These are phyloP conservation scores for Sugiyamaella japonica DNA, from an alignment of 1,139 yeast species.

Conservation along the genomic window DNA sequence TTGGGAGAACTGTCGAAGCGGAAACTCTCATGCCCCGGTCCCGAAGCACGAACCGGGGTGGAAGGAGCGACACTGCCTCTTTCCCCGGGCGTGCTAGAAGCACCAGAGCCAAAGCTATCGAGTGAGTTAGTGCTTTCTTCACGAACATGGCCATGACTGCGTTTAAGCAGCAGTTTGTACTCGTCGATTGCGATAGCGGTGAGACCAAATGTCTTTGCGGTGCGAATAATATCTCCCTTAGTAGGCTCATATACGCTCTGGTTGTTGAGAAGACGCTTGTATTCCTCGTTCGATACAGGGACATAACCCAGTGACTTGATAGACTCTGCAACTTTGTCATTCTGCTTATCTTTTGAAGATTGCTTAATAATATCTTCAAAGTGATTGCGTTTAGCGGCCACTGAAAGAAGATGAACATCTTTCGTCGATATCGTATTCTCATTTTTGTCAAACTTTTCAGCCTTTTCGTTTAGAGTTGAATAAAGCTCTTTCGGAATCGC, in stretches of 20 bases:
- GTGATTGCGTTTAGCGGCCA: conserved; percentile 40
- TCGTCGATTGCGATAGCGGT: conserved; percentile 43
- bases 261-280: conserved; percentile 39
- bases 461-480: conserved; percentile 31
- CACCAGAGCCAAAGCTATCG: conserved; percentile 10
- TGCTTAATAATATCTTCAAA: conserved; percentile 39
- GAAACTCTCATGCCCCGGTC: neutral
- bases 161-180: conserved; percentile 35
- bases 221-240: conserved; percentile 40
- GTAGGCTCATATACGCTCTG: conserved; percentile 42
- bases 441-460: conserved; percentile 23
- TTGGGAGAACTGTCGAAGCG: conserved; percentile 14
- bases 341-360: conserved; percentile 27
- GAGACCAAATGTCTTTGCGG: conserved; percentile 45
- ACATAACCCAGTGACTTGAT: conserved; percentile 41
- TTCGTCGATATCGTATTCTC: conserved; percentile 22
- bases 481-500: conserved; percentile 51
- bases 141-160: conserved; percentile 13
- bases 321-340: conserved; percentile 37
- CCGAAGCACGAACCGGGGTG: conserved; percentile 15
- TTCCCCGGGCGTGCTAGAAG: conserved; percentile 11
- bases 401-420: conserved; percentile 33
- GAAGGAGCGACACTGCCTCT: conserved; percentile 11
- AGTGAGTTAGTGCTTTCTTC: conserved; percentile 10
- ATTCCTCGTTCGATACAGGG: conserved; percentile 42